Evolutionary conservation across 2,329 filamentous ascomycete genomes (phyloP).

Genomic region (Mycosphaerella arachidis): DNA sequence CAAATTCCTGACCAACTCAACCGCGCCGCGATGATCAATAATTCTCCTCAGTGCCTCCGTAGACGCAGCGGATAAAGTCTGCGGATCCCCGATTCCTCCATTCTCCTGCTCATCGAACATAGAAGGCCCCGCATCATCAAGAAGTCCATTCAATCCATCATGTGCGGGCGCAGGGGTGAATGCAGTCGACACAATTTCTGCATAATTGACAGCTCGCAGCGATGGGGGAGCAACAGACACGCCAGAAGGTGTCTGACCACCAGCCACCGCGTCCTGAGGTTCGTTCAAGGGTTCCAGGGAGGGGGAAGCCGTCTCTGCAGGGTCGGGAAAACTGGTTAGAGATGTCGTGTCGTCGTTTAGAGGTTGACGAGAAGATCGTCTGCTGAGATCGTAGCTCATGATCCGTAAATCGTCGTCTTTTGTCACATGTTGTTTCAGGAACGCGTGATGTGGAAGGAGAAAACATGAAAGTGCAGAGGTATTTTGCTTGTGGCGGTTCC

Average conservation of each 20-base stretch:
- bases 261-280: not conserved
- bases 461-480: not conserved
- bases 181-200: not conserved
- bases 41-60: constrained; percentile 23
- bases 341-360: constrained; percentile 26
- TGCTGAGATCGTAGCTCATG: constrained; percentile 16
- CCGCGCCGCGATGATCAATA: constrained; percentile 30
- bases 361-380: constrained; percentile 17
- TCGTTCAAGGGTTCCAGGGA: constrained; percentile 13
- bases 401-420: not conserved
- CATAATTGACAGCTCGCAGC: not conserved
- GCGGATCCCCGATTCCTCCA: constrained; percentile 18
- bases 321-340: constrained; percentile 32
- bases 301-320: constrained; percentile 17
- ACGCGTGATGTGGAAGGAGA: not conserved
- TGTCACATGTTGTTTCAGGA: not conserved
- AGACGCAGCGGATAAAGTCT: constrained; percentile 26
- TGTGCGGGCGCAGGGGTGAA: not conserved
- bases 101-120: constrained; percentile 30
- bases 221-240: not conserved
- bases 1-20: constrained; percentile 28
- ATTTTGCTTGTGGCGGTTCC: not conserved
- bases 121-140: constrained; percentile 28
- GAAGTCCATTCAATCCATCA: constrained; percentile 25
- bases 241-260: not conserved